Evolutionary conservation across 257 asterid species (phyloP), one percentile per base, ranked within the genome.

Genomic region (Paraleonurus japonicus): DNA sequence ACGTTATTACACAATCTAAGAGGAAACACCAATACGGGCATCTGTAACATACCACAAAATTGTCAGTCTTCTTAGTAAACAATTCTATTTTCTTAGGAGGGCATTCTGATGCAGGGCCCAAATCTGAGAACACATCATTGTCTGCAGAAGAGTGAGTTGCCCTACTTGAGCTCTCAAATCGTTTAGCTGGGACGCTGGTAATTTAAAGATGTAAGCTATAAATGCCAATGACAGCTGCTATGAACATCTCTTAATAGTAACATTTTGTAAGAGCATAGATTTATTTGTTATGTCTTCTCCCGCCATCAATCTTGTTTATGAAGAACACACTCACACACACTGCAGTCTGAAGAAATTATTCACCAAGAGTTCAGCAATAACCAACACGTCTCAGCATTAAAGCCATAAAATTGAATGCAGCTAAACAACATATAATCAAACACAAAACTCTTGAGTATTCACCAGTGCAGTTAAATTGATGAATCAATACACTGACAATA

Each of bases 71-170:
- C 81, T 80, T 72, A 0, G 89, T 80, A 32, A 37, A 69, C 75
- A 80, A 65, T 70, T 71, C 74, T 62, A 69, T 68, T 43, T 39
- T 67, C 60, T 72, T 22, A 60, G 78, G 71, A 35, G 75, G 35
- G 51, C 45, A 67, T 43, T 75, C 76, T 23, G 71, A 53, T 59
- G 54, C 74, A 9, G 82, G 76, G 65, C 80, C 89, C 68, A 84
- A 70, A 65, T 86, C 92, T 23, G 76, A 70, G 80, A 77, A 82
- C 48, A 41, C 71, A 32, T 78, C 84, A 72, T 77, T 80, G 45
- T 83, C 81, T 6, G 45, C 37, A 60, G 62, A 74, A 19, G 71
- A 37, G 70, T 69, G 76, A 59, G 33, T 53, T 17, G 59, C 32
- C 74, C 75, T 77, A 23, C 64, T 75, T 45, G 76, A 75, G 74